Conservation (phyloP, 345 rosid species). For the Fremontodendron californicum region DNA sequence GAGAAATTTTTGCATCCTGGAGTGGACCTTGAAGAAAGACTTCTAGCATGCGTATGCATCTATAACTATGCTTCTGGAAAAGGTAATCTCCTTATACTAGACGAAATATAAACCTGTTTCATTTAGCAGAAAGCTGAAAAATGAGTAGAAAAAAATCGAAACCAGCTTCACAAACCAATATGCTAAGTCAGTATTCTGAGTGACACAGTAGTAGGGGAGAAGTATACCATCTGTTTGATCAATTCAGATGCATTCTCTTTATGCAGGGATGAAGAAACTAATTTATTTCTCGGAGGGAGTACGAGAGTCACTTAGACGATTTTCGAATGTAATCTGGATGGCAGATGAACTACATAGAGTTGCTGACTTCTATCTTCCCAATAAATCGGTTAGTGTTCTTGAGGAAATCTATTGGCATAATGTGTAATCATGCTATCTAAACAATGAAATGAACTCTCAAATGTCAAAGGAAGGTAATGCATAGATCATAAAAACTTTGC, state of each 20-base stretch:
- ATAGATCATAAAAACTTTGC: neutral
- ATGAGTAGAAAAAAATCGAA: too few species aligned
- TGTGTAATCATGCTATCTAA: neutral
- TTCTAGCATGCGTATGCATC: slow-evolving; percentile 79
- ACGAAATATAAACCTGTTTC: neutral
- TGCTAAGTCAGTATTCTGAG: too few species aligned
- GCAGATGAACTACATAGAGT: slow-evolving; percentile 91
- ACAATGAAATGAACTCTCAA: neutral
- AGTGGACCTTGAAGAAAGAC: slow-evolving; percentile 70
- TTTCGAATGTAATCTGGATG: slow-evolving; percentile 87
- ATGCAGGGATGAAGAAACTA: slow-evolving; percentile 76
- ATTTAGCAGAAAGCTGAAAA: neutral
- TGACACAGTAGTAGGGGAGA: too few species aligned
- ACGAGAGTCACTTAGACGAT: slow-evolving; percentile 77
- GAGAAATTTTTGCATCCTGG: slow-evolving; percentile 85
- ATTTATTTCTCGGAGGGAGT: slow-evolving; percentile 79
- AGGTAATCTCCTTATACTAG: slow-evolving; percentile 38
- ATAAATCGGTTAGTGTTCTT: slow-evolving; percentile 58
- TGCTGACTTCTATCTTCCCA: slow-evolving; percentile 67
- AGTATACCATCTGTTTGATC: too few species aligned
- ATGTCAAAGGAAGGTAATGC: neutral
- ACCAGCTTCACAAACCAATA: neutral
- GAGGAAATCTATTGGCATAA: neutral
- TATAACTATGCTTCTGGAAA: slow-evolving; percentile 83
- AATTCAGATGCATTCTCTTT: slow-evolving; percentile 4